phyloP scores from a whole-genome alignment of 305 asterid genomes.

The Solanum hybrid region DNA sequence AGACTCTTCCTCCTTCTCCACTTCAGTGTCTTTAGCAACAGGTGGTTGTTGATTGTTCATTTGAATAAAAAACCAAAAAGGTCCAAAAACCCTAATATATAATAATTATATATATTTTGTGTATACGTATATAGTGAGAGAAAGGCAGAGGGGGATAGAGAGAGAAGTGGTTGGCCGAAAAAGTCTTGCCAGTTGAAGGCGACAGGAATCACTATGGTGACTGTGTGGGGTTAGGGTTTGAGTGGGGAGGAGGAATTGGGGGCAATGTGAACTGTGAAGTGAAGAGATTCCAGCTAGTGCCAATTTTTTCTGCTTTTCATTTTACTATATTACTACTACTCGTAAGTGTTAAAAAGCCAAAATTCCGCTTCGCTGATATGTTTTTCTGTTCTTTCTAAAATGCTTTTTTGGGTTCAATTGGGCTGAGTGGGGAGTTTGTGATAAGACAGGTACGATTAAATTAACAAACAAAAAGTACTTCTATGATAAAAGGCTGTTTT shows the following conservation, averaged over 20 bases:
- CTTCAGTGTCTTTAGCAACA: slow-evolving; percentile 48
- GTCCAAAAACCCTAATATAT: slow-evolving; percentile 44
- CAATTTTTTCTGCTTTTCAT: background rate
- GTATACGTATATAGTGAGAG: background rate
- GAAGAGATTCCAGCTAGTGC: slow-evolving; percentile 22
- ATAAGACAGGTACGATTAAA: background rate
- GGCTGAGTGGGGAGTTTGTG: background rate
- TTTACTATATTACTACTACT: background rate
- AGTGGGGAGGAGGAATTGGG: slow-evolving; percentile 6
- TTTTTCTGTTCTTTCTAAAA: background rate
- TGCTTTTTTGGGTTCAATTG: background rate
- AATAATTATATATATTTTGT: background rate
- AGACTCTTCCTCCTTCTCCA: slow-evolving; percentile 32
- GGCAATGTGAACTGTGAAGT: background rate
- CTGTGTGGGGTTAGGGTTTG: slow-evolving; percentile 51
- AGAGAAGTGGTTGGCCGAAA: slow-evolving; percentile 30
- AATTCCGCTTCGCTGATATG: background rate
- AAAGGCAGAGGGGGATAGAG: background rate
- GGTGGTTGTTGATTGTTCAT: slow-evolving; percentile 39
- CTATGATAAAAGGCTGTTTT: background rate
- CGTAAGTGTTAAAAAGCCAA: background rate
- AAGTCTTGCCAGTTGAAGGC: slow-evolving; percentile 78
- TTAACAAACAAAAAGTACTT: background rate
- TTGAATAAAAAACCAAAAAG: slow-evolving; percentile 14
- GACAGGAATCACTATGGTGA: slow-evolving; percentile 72